Evolutionary conservation across 805 yeast species (phyloP), one percentile per base, ranked within the genome.

Genomic region (Kluyveromyces siamensis): DNA sequence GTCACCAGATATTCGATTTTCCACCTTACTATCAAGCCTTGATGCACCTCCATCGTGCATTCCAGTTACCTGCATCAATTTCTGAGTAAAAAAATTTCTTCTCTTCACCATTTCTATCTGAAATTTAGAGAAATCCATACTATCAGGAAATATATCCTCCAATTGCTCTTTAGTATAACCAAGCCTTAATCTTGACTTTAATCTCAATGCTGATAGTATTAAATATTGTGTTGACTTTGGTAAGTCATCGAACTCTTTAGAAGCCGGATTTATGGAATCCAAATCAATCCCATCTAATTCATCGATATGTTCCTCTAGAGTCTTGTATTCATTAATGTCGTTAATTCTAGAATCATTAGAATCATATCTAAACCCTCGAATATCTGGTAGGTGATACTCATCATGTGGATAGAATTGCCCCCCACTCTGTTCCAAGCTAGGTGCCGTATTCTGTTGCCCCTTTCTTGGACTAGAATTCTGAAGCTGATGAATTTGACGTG

Each of bases 91-190:
- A 61, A 79, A 89, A 63, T 93, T 93, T 52, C 99, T 74, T 62
- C 88, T 88, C 55, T 87, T 85, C 1, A 93, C 98, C 78, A 91
- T 86, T 56, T 86, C 81, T 52, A 93, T 87, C 64, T 93, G 99
- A 64, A 93, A 93, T 57, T 77, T 83, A 16, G 97, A 89, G 59
- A 93, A 93, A 51, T 89, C 96, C 79, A 87, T 75, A 47, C 90
- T 80, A 58, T 86, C 74, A 0, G 96, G 95, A 57, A 91, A 93
- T 48, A 88, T 69, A 5, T 77, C 70, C 54, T 87, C 86, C 36
- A 93, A 71, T 59, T 93, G 97, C n/a, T 86, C 89, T 49, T 89
- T 87, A 0, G 91, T 74, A 60, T 86, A 90, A 1, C 99, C 99
- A 96, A 93, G 83, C 69, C 99, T 80, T 62, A 93, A 74, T 50